phyloP scores from a whole-genome alignment of 108 stramenopile species.

The Licmophora abbreviata region DNA sequence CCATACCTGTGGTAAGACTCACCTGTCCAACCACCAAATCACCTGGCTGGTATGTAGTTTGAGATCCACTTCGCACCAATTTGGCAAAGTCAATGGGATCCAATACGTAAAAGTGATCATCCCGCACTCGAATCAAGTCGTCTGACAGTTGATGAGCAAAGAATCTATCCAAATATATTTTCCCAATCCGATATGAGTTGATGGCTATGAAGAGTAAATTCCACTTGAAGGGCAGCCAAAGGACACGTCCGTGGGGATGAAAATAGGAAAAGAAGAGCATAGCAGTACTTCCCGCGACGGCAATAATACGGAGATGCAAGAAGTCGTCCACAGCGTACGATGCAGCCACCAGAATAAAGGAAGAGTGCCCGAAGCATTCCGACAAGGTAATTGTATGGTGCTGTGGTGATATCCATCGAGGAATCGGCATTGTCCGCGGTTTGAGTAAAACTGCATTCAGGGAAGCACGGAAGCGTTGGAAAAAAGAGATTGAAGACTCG shows the following conservation, averaged over 20 bases:
- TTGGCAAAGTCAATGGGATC: conserved; percentile 60
- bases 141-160: conserved; percentile 33
- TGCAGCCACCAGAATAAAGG: conserved; percentile 73
- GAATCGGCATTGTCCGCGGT: conserved; percentile 58
- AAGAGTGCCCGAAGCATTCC: conserved; percentile 66
- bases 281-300: conserved; percentile 56
- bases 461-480: neutral
- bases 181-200: conserved; percentile 60
- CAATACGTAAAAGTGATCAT: conserved; percentile 61
- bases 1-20: too few species aligned
- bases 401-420: conserved; percentile 71
- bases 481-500: neutral
- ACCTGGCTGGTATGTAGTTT: conserved; percentile 40
- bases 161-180: conserved; percentile 40
- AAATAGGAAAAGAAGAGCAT: conserved; percentile 84
- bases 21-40: conserved; percentile 44
- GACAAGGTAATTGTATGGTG: conserved; percentile 53
- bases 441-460: conserved; percentile 29
- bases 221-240: conserved; percentile 86
- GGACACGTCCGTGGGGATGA: conserved; percentile 78
- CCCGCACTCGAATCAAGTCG: conserved; percentile 33
- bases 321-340: conserved; percentile 75
- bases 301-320: conserved; percentile 61
- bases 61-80: conserved; percentile 34
- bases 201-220: conserved; percentile 72